Percentiles rank a stretch among this genome's conserved stretches.
Conservation (phyloP, 2,329 filamentous ascomycete species). For the Colletotrichum destructivum region DNA sequence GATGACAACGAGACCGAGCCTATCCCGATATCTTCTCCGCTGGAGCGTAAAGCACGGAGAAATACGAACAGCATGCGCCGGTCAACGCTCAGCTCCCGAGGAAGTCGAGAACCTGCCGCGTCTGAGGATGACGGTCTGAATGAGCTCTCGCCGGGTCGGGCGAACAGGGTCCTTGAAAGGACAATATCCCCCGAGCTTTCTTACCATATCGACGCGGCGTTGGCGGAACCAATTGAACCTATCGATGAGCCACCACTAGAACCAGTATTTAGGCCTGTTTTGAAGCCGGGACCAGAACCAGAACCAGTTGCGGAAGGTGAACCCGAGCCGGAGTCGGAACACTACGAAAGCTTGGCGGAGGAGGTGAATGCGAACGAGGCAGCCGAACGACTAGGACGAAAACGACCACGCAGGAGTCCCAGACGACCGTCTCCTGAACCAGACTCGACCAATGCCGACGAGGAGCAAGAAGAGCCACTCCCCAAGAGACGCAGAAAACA, state of each 20-base stretch:
- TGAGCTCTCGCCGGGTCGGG: conserved; percentile 53
- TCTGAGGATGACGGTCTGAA: conserved; percentile 47
- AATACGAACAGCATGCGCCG: conserved; percentile 52
- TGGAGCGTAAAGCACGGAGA: conserved; percentile 58
- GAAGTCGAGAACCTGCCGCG: conserved; percentile 43
- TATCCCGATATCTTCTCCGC: conserved; percentile 58
- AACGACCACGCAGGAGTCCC: conserved; percentile 58
- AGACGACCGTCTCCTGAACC: conserved; percentile 59
- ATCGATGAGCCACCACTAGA: conserved; percentile 1
- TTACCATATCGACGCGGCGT: background rate
- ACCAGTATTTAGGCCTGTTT: background rate
- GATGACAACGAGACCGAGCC: conserved; percentile 48
- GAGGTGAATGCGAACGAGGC: conserved; percentile 61
- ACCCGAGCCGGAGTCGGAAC: conserved; percentile 4
- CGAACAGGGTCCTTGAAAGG: background rate
- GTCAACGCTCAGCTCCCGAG: conserved; percentile 48
- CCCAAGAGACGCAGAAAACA: conserved; percentile 57
- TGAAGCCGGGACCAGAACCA: conserved; percentile 7
- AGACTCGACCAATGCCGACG: conserved; percentile 53
- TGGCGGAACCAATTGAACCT: background rate
- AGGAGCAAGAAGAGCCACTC: conserved; percentile 47
- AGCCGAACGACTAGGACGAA: conserved; percentile 58
- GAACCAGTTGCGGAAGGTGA: conserved; percentile 18
- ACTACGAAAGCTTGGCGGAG: conserved; percentile 54
- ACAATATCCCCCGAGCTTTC: conserved; percentile 40